phyloP scores from a whole-genome alignment of 441 rosid genomes.

The Corymbia citriodora region DNA sequence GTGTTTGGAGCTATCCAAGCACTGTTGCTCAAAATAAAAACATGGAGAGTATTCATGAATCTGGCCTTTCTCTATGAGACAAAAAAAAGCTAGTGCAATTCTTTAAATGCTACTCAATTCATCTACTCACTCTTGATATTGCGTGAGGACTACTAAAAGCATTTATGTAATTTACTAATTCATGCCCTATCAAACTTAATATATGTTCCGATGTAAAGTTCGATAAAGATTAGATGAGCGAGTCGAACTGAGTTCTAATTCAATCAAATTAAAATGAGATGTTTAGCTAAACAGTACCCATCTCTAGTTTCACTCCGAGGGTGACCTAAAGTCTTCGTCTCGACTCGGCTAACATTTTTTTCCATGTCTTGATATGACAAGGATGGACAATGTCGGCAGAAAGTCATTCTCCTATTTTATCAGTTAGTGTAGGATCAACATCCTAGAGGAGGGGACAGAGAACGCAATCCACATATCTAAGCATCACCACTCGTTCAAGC shows the following conservation, averaged over 20 bases:
- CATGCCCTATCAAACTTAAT: neutral
- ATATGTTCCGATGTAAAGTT: neutral
- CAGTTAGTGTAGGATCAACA: neutral
- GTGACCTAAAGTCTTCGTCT: neutral
- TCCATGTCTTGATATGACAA: neutral
- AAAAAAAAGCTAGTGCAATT: neutral
- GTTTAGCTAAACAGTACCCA: neutral
- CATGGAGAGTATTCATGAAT: neutral
- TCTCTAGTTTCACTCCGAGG: neutral
- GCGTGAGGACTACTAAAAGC: fast-evolving
- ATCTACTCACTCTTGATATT: neutral
- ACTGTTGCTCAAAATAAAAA: too few relatives aligned
- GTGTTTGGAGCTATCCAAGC: neutral
- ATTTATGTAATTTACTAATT: neutral
- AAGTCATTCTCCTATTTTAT: neutral
- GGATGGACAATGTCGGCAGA: neutral
- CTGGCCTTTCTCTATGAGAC: neutral
- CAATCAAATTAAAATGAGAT: neutral
- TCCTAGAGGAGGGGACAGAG: neutral
- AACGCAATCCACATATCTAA: too few relatives aligned
- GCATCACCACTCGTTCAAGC: too few relatives aligned
- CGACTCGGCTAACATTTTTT: neutral
- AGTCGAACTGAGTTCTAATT: neutral
- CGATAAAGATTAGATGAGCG: neutral
- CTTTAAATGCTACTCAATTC: neutral